These are phyloP conservation scores for Pleurostoma richardsiae DNA, from an alignment of 2,329 filamentous ascomycete genomes.

Conservation along the genomic window DNA sequence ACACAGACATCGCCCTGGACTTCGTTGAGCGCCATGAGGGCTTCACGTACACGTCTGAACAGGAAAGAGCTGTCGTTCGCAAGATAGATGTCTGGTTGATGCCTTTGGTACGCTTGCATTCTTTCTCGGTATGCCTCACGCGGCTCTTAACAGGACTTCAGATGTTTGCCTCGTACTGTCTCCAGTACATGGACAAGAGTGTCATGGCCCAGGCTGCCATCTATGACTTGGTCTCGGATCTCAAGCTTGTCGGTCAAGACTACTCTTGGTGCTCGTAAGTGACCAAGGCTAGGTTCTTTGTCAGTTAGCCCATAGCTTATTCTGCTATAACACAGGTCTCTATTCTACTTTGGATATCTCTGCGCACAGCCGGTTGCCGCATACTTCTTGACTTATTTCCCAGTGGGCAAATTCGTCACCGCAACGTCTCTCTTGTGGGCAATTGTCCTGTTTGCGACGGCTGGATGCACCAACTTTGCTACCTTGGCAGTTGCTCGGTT, in stretches of 20 bases:
- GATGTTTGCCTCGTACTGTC: slow-evolving; percentile 3
- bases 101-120: neutral
- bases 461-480: slow-evolving; percentile 51
- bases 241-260: slow-evolving; percentile 6
- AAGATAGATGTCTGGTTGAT: neutral
- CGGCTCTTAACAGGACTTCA: neutral
- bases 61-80: neutral
- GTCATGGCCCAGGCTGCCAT: slow-evolving; percentile 7
- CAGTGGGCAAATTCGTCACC: slow-evolving; percentile 27
- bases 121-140: too few relatives aligned
- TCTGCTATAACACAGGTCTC: slow-evolving; percentile 43
- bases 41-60: neutral
- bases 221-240: neutral
- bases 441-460: slow-evolving; percentile 40
- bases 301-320: neutral
- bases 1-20: neutral
- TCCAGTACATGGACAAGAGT: slow-evolving; percentile 1
- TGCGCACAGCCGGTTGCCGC: slow-evolving; percentile 20
- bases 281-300: neutral
- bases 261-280: slow-evolving; percentile 6
- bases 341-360: slow-evolving; percentile 48
- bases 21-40: neutral
- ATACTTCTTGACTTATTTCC: slow-evolving; percentile 22
- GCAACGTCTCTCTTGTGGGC: slow-evolving; percentile 53
- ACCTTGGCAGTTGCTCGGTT: slow-evolving; percentile 50